A percentile compares a stretch with the other conserved stretches of the same genome.
phyloP scores from a whole-genome alignment of 1,284 basidiomycete species.

The Sphaerobolus stellatus region DNA sequence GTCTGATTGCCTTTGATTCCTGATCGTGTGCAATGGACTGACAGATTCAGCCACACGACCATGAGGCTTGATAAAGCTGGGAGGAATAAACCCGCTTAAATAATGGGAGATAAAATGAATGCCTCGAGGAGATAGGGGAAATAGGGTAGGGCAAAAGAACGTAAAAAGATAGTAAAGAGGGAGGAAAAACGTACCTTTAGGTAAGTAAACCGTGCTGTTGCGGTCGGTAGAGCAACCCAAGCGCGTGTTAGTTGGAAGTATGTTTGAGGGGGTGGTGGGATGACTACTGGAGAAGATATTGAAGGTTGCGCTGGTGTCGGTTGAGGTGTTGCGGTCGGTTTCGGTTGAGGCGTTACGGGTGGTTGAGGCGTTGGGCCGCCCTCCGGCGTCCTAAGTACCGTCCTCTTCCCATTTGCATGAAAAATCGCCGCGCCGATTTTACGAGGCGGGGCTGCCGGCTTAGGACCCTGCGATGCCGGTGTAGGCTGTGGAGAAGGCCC shows the following conservation, averaged over 20 bases:
- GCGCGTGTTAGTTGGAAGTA: neutral
- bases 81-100: too few relatives aligned
- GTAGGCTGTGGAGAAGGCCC: neutral
- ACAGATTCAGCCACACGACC: too few relatives aligned
- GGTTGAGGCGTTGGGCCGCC: neutral
- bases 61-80: too few relatives aligned
- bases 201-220: neutral
- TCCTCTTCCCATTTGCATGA: neutral
- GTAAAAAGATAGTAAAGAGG: too few relatives aligned
- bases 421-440: neutral
- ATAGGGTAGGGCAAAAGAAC: too few relatives aligned
- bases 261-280: neutral
- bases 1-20: too few relatives aligned
- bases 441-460: neutral
- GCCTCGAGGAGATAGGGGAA: too few relatives aligned
- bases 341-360: neutral
- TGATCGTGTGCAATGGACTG: too few relatives aligned
- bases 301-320: neutral
- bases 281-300: neutral
- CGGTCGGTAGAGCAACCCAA: neutral
- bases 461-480: neutral
- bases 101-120: too few relatives aligned
- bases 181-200: neutral
- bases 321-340: neutral
- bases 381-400: neutral